Evolutionary conservation across 2,329 filamentous ascomycete genomes (phyloP).

Genomic region (Sphaerulina vaccinii): DNA sequence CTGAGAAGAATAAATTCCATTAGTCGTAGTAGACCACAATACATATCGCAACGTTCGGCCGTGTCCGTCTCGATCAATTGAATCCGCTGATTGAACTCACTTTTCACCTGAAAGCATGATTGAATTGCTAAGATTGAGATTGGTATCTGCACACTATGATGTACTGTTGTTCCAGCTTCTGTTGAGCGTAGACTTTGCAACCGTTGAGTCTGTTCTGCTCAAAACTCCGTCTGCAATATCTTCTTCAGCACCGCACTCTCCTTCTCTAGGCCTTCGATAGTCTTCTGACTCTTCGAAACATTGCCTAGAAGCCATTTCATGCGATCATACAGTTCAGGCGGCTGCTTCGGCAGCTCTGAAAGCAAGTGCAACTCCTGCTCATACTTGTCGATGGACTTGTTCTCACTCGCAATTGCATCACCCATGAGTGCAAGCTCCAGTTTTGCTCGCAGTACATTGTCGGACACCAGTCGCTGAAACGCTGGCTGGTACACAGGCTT

Average conservation of each 20-base stretch:
- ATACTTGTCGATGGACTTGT: conserved; percentile 70
- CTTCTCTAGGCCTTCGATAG: conserved; percentile 70
- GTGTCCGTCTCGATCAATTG: too few relatives aligned
- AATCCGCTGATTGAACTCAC: too few relatives aligned
- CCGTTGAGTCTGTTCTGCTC: too few relatives aligned
- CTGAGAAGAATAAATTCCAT: too few relatives aligned
- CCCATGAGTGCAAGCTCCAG: conserved; percentile 66
- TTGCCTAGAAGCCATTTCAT: conserved; percentile 73
- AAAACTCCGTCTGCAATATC: conserved; percentile 58
- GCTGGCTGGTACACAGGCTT: conserved; percentile 85
- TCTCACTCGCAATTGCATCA: conserved; percentile 70
- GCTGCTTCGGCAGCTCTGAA: conserved; percentile 68
- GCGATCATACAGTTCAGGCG: conserved; percentile 64
- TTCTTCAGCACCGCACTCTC: conserved; percentile 73
- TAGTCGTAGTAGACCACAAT: too few relatives aligned
- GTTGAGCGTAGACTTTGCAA: too few relatives aligned
- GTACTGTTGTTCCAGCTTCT: conserved; percentile 17
- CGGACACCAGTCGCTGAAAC: conserved; percentile 69
- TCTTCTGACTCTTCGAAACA: conserved; percentile 69
- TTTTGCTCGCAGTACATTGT: conserved; percentile 69
- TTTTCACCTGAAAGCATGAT: too few relatives aligned
- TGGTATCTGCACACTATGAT: too few relatives aligned
- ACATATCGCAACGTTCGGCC: too few relatives aligned
- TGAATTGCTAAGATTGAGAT: too few relatives aligned
- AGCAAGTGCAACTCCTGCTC: conserved; percentile 74